Conservation (phyloP, 345 rosid genomes). For the Acer campestre region DNA sequence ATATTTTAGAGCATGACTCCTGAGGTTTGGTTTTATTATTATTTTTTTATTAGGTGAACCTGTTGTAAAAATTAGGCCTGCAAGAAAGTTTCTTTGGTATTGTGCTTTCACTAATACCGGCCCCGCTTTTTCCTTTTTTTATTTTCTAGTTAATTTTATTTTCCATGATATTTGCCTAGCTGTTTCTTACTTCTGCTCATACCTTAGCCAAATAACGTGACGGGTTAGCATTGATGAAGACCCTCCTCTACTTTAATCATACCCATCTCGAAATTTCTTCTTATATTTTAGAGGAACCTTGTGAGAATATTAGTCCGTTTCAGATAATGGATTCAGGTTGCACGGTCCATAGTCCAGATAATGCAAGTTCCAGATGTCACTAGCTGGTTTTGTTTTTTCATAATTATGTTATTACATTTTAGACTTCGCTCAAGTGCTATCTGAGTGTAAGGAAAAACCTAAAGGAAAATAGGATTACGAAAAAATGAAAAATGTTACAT, state of each 20-base stretch:
- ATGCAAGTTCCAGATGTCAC: too few species aligned
- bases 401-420: too few species aligned
- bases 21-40: conserved; percentile 17
- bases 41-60: not conserved
- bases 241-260: not conserved
- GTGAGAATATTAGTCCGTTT: too few species aligned
- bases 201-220: not conserved
- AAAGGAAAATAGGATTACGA: not conserved
- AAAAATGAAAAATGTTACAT: not conserved
- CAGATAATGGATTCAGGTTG: too few species aligned
- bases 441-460: too few species aligned
- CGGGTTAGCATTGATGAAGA: not conserved
- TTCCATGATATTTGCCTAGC: not conserved
- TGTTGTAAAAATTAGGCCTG: conserved; percentile 22
- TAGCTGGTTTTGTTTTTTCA: too few species aligned
- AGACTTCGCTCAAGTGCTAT: too few species aligned
- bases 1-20: conserved; percentile 8
- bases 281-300: not conserved
- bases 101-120: not conserved
- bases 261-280: not conserved
- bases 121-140: not conserved
- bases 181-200: too few species aligned
- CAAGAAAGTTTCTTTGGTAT: not conserved
- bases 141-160: not conserved
- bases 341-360: too few species aligned